A percentile compares a stretch with the other conserved stretches of the same genome.
Conservation (phyloP, 2,329 filamentous ascomycete genomes). For the Aspergillus sp. region DNA sequence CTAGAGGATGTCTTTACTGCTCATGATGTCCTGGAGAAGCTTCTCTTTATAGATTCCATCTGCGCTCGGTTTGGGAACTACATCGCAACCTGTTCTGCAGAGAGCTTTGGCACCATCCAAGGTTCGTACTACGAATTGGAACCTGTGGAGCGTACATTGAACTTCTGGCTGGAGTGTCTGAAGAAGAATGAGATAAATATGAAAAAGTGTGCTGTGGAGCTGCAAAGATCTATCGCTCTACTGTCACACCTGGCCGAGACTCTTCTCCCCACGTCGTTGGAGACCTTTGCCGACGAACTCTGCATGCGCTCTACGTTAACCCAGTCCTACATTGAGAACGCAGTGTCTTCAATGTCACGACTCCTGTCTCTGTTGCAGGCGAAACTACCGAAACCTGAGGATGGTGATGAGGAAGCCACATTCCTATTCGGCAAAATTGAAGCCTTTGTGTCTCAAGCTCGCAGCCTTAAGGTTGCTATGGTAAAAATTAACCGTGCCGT, state of each 20-base stretch:
- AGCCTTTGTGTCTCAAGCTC: constrained; percentile 68
- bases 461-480: constrained; percentile 79
- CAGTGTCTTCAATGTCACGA: constrained; percentile 66
- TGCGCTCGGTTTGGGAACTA: constrained; percentile 80
- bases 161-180: constrained; percentile 81
- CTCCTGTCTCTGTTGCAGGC: constrained; percentile 66
- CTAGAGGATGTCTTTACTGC: constrained; percentile 76
- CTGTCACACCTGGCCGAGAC: constrained; percentile 84
- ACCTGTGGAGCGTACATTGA: constrained; percentile 84
- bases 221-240: constrained; percentile 80
- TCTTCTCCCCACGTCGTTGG: constrained; percentile 68
- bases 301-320: constrained; percentile 74
- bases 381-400: constrained; percentile 56
- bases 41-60: constrained; percentile 79
- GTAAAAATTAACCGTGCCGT: constrained; percentile 75
- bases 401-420: constrained; percentile 68
- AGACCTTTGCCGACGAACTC: constrained; percentile 74
- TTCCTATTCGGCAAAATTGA: constrained; percentile 72
- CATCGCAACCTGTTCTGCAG: constrained; percentile 73
- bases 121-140: constrained; percentile 83
- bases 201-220: constrained; percentile 74
- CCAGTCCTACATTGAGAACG: constrained; percentile 79
- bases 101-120: constrained; percentile 76
- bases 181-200: constrained; percentile 84
- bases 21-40: constrained; percentile 79